Conservation (phyloP, 352 stramenopile genomes). For the Pythium volutum region DNA sequence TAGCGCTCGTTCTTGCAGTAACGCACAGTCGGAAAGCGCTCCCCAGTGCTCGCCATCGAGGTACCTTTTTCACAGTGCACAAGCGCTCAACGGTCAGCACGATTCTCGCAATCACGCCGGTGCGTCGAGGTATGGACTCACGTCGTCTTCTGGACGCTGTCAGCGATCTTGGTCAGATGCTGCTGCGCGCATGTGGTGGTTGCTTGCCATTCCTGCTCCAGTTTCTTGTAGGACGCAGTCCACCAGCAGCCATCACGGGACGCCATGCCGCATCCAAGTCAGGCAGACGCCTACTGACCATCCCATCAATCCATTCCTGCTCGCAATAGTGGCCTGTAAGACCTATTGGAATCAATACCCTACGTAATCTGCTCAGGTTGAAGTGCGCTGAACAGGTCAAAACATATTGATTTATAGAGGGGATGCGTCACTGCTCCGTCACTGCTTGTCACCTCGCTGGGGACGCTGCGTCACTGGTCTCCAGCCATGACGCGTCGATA, state of each 20-base stretch:
- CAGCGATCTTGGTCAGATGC: conserved; percentile 61
- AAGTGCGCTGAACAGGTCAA: conserved; percentile 5
- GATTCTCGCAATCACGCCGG: background rate
- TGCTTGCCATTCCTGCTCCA: conserved; percentile 64
- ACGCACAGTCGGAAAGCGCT: conserved; percentile 38
- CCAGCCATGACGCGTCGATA: conserved; percentile 12
- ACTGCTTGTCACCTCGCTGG: too few relatives aligned
- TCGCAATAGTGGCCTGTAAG: background rate
- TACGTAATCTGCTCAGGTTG: background rate
- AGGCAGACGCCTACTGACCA: conserved; percentile 5
- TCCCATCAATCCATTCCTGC: background rate
- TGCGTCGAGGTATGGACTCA: conserved; percentile 19
- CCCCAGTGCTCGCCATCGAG: conserved; percentile 65
- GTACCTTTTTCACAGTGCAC: conserved; percentile 34
- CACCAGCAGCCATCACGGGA: conserved; percentile 48
- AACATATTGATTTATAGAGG: background rate
- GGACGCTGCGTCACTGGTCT: conserved; percentile 14
- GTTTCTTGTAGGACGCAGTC: conserved; percentile 52
- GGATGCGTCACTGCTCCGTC: conserved; percentile 5
- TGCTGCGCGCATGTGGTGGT: conserved; percentile 44
- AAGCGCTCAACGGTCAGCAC: background rate
- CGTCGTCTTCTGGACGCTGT: conserved; percentile 76
- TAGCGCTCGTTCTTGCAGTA: conserved; percentile 46
- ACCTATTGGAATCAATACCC: background rate
- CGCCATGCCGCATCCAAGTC: background rate